phyloP scores from a whole-genome alignment of 139 green algal species.

The Coccomyxa sp. region DNA sequence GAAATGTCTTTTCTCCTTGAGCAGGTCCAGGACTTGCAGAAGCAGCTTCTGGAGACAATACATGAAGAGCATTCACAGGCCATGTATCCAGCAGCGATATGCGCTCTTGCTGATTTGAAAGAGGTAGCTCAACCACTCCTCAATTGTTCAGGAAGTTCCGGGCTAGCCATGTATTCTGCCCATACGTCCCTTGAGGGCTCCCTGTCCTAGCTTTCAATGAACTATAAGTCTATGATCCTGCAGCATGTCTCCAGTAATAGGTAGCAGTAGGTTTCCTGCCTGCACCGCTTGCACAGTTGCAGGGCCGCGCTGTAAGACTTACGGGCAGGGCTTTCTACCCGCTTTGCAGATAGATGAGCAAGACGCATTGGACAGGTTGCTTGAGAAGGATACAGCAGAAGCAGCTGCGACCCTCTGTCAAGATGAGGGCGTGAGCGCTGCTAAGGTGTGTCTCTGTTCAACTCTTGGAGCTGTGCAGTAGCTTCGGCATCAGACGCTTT shows the following conservation, averaged over 20 bases:
- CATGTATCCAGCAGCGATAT: conserved; percentile 35
- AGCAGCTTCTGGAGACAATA: conserved; percentile 20
- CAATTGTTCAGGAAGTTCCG: too few species aligned
- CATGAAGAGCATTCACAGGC: not conserved
- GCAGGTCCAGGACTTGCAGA: conserved; percentile 25
- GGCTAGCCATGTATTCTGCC: too few species aligned
- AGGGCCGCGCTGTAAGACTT: too few species aligned
- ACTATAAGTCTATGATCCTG: too few species aligned
- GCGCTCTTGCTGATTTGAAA: conserved; percentile 27
- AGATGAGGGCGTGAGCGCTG: not conserved
- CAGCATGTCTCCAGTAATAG: too few species aligned
- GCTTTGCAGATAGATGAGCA: conserved; percentile 15
- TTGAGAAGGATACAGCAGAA: conserved; percentile 1
- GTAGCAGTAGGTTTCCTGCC: too few species aligned
- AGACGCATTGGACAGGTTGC: conserved; percentile 6
- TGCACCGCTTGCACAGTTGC: too few species aligned
- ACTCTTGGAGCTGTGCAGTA: not conserved
- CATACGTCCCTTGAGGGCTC: too few species aligned
- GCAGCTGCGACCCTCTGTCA: not conserved
- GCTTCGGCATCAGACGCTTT: too few species aligned
- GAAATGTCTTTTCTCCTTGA: not conserved
- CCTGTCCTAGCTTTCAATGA: too few species aligned
- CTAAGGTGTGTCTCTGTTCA: not conserved
- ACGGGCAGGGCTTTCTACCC: too few species aligned
- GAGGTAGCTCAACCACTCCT: conserved; percentile 25